Base-by-base conservation (phyloP, 768 basidiomycete species). In the Collybia sp. region DNA sequence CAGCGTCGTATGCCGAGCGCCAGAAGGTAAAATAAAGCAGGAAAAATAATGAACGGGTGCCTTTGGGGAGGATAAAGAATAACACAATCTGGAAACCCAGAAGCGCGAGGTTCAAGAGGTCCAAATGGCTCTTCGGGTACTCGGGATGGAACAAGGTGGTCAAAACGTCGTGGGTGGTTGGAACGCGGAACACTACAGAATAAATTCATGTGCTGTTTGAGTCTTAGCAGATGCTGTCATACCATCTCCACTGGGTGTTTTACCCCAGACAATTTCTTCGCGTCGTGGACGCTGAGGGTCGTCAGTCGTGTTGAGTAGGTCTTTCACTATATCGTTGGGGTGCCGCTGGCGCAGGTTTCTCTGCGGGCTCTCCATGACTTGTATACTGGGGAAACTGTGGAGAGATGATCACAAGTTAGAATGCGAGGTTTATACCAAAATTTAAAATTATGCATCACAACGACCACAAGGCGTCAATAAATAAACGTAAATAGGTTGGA, bases 11-110 rank as follows among this genome's bases (percentile, higher is more conserved):
- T 9, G 89, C 85, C 3, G 79, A 75, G 2, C 96, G 73, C 93
- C 94, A 99, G 63, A 97, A 90, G 9, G 82, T 82, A 59, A 99
- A 97, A 65, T 94, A 95, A 49, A 87, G 47, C 17, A 93, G 66
- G 72, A 98, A 97, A 66, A 97, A 88, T 6, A 75, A 45, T 43
- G 72, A 75, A 0, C 81, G 62, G 2, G 68, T 62, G 0, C 66
- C 55, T 5, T 77, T 80, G 0, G 91, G 79, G n/a, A 93, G 66
- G 5, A 71, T 36, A 44, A 70, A 70, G 66, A 85, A 96, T 8
- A 94, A 58, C n/a, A 82, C 51, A 47, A 94, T 66, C 62, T 97
- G 96, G 1, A 83, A 54, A 3, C 77, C 83, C 9, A 97, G 77
- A 2, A 93, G 72, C 2, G 76, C 77, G n/a, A 97, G 70, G 53